Conservation (phyloP, 768 basidiomycete species). For the Leccinum pellstonianum region DNA sequence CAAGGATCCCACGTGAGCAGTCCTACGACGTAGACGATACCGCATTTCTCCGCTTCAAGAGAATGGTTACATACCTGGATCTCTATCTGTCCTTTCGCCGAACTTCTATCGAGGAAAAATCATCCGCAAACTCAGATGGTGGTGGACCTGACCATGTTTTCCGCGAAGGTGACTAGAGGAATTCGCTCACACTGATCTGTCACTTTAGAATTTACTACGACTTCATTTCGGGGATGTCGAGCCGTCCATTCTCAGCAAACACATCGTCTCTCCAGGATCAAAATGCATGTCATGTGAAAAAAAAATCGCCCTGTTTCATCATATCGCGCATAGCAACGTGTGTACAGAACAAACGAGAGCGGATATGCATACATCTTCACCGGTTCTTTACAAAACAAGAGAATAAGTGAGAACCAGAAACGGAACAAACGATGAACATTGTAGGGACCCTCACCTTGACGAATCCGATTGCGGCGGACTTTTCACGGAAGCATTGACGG, state of each 20-base stretch:
- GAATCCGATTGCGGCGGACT: constrained; percentile 90
- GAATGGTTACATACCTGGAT: not conserved
- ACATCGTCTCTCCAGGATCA: not conserved
- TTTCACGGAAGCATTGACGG: constrained; percentile 98
- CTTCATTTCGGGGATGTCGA: not conserved
- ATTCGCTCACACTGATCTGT: not conserved
- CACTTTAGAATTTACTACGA: not conserved
- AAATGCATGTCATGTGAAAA: not conserved
- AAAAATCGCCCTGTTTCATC: constrained; percentile 17
- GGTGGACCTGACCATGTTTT: not conserved
- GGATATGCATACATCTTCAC: constrained; percentile 32
- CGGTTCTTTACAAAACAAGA: constrained; percentile 37
- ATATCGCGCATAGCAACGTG: not conserved
- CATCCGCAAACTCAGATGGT: not conserved
- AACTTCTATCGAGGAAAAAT: not conserved
- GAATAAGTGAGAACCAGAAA: not conserved
- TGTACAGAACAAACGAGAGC: not conserved
- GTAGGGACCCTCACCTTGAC: constrained; percentile 67
- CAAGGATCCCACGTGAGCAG: not conserved
- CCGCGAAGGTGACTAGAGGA: not conserved
- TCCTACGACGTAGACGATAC: not conserved
- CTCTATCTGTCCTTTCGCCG: not conserved
- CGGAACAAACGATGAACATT: not conserved
- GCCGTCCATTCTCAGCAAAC: not conserved
- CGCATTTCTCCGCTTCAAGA: not conserved